phyloP scores from a whole-genome alignment of 768 basidiomycete species.

The Rhodotorula babjevae region DNA sequence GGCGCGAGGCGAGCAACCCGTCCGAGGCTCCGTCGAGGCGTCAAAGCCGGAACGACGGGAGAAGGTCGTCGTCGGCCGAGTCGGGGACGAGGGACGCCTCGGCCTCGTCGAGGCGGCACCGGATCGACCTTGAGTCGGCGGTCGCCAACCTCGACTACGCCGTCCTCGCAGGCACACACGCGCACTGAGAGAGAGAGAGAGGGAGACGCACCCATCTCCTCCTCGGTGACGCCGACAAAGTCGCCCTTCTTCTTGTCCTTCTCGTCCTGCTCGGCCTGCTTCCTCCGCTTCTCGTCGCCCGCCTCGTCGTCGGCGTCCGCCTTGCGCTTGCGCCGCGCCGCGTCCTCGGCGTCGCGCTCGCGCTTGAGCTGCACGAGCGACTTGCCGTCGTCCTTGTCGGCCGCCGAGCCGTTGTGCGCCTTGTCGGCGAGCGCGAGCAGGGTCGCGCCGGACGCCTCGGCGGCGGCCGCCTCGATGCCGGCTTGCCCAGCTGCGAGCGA shows the following conservation, averaged over 20 bases:
- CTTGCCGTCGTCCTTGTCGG: slow-evolving; percentile 65
- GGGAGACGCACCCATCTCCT: slow-evolving; percentile 30
- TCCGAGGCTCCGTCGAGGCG: too few relatives aligned
- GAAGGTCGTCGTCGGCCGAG: too few relatives aligned
- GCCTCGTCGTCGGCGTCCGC: not conserved
- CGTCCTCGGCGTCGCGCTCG: slow-evolving; percentile 52
- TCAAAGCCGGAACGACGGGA: too few relatives aligned
- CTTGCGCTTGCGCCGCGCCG: slow-evolving; percentile 47
- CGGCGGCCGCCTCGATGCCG: slow-evolving; percentile 25
- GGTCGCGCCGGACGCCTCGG: slow-evolving; percentile 2
- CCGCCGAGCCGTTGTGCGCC: not conserved
- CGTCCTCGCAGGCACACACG: not conserved
- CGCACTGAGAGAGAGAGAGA: not conserved
- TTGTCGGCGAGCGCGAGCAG: not conserved
- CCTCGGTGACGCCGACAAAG: slow-evolving; percentile 31
- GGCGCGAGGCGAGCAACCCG: too few relatives aligned
- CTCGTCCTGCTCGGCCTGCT: slow-evolving; percentile 2
- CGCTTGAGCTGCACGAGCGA: slow-evolving; percentile 72
- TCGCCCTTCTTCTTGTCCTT: slow-evolving; percentile 21
- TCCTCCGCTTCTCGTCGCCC: slow-evolving; percentile 6
- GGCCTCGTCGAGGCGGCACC: too few relatives aligned
- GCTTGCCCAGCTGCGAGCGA: slow-evolving; percentile 32
- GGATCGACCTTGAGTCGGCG: too few relatives aligned
- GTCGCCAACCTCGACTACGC: not conserved
- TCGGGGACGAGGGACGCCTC: too few relatives aligned